Percentiles rank a stretch among this genome's conserved stretches.
Conservation (phyloP, 2,329 filamentous ascomycete genomes). For the Aspergillus sp. region DNA sequence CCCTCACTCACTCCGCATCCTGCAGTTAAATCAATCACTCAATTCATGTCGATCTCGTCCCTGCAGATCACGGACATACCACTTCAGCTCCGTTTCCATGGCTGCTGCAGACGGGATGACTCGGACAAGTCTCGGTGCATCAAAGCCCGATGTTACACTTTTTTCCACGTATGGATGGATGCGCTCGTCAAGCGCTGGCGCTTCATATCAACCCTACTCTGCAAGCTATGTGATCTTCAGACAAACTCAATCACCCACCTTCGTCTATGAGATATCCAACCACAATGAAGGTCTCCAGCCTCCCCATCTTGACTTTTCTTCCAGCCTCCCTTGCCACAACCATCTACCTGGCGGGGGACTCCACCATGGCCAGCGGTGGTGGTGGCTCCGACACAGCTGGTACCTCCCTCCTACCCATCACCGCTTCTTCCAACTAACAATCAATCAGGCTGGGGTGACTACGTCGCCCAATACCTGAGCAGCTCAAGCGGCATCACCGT, state of each 20-base stretch:
- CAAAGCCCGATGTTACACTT: not conserved
- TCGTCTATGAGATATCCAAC: no score
- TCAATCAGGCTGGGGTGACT: constrained; percentile 61
- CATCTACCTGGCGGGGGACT: constrained; percentile 38
- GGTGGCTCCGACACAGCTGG: constrained; percentile 27
- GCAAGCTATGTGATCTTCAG: not conserved
- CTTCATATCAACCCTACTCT: not conserved
- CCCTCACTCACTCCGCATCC: not conserved
- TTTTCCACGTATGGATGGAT: not conserved
- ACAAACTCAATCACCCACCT: not conserved
- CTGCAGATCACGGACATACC: not conserved
- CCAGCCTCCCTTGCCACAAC: constrained; percentile 28
- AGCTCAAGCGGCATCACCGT: constrained; percentile 49
- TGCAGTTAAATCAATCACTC: not conserved
- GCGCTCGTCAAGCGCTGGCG: not conserved
- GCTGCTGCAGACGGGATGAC: not conserved
- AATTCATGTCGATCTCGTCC: not conserved
- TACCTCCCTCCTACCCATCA: constrained; percentile 10
- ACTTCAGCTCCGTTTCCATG: not conserved
- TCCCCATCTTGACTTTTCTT: not conserved
- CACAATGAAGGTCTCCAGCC: not conserved
- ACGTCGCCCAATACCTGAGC: constrained; percentile 55
- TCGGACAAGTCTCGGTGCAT: not conserved
- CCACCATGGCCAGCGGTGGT: constrained; percentile 35
- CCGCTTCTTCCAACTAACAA: not conserved